These are phyloP conservation scores for Leptomonas seymouri DNA, from an alignment of 208 protist genomes.

Conservation along the genomic window DNA sequence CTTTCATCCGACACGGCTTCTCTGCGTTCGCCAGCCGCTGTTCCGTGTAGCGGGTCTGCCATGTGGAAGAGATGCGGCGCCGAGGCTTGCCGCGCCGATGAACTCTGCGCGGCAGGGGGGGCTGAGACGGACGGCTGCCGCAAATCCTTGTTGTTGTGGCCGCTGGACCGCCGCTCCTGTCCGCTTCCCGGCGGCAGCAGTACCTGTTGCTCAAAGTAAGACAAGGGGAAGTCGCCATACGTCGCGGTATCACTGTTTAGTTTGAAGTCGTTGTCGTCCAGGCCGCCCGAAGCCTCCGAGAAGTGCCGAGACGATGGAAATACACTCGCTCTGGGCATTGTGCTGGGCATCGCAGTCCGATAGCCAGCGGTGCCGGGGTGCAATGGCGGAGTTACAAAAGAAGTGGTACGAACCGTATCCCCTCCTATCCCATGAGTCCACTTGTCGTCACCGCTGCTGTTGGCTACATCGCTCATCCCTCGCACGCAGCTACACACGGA, in stretches of 20 bases:
- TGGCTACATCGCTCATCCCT: neutral
- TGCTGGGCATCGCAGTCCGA: neutral
- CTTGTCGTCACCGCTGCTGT: neutral
- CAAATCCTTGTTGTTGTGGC: neutral
- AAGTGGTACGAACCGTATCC: no score
- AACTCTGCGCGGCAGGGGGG: neutral
- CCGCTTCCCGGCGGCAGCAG: slow-evolving; percentile 49
- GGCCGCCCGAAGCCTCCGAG: neutral
- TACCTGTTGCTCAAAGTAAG: slow-evolving; percentile 52
- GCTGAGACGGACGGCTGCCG: neutral
- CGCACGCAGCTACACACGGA: slow-evolving; percentile 44
- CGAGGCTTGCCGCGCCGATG: neutral
- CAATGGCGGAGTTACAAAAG: no score
- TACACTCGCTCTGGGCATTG: neutral
- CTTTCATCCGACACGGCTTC: neutral
- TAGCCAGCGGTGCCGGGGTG: neutral
- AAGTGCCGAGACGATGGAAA: slow-evolving; percentile 4
- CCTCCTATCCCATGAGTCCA: neutral
- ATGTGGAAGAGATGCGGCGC: slow-evolving; percentile 1
- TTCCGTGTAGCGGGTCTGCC: neutral
- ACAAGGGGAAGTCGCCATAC: slow-evolving; percentile 17
- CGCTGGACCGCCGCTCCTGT: slow-evolving; percentile 26
- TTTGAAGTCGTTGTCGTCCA: neutral
- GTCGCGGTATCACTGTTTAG: neutral
- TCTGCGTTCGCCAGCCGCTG: neutral